Percentiles rank a stretch among this genome's conserved stretches.
These are phyloP conservation scores for Plasmodium coatneyi DNA, from an alignment of 169 alveolate species.

Conservation along the genomic window DNA sequence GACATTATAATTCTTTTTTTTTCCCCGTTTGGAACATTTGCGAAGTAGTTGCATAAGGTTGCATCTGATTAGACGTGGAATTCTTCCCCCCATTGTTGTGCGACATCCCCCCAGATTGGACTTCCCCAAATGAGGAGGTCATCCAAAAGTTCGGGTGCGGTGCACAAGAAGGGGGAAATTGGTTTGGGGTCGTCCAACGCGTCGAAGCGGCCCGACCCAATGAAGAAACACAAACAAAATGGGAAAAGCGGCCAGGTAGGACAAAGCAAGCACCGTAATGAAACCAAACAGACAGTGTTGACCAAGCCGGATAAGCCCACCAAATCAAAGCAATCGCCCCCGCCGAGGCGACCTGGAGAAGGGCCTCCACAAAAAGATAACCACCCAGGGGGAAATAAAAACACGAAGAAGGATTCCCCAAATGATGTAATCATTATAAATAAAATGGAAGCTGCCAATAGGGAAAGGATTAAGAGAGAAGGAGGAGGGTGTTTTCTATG, in stretches of 20 bases:
- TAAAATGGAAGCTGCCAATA: neutral
- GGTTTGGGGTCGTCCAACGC: neutral
- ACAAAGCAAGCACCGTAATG: neutral
- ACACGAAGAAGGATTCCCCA: neutral
- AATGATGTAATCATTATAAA: neutral
- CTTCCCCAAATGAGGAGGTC: neutral
- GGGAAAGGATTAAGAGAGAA: neutral
- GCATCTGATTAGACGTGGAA: neutral
- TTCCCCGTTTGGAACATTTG: neutral
- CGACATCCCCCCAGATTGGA: neutral
- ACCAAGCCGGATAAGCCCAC: neutral
- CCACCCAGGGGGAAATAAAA: neutral
- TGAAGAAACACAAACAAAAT: neutral
- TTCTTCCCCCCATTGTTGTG: neutral
- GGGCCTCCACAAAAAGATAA: neutral
- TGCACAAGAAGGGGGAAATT: neutral
- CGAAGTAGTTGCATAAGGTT: neutral
- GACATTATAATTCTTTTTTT: neutral
- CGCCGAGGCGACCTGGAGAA: neutral
- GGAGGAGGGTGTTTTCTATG: slow-evolving; percentile 10
- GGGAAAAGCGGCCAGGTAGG: neutral
- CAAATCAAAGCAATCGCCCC: neutral
- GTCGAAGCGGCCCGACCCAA: neutral
- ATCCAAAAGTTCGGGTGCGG: neutral
- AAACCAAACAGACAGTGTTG: neutral